phyloP scores from a whole-genome alignment of 78 protist genomes.

The Monocercomonoides exilis region DNA sequence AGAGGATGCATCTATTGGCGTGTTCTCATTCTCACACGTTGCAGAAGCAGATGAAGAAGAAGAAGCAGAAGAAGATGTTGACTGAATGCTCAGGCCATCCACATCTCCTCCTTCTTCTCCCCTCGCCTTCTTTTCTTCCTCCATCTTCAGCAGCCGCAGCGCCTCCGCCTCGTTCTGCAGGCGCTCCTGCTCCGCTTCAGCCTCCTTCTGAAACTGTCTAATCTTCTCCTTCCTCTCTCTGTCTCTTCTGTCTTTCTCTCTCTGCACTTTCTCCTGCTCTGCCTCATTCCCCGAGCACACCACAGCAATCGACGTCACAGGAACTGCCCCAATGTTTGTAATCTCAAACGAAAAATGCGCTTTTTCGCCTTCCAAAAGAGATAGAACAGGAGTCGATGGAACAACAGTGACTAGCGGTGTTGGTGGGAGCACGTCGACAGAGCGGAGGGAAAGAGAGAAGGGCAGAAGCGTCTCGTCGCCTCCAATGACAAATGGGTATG shows the following conservation, averaged over 20 bases:
- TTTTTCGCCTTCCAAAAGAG: background rate
- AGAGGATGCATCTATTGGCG: too few relatives aligned
- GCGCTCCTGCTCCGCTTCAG: background rate
- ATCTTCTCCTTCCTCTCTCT: background rate
- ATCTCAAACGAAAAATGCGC: background rate
- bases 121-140: too few relatives aligned
- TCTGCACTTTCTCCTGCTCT: background rate
- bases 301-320: background rate
- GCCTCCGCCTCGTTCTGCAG: background rate
- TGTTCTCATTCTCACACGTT: too few relatives aligned
- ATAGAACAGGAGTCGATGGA: background rate
- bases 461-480: background rate
- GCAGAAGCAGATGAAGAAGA: too few relatives aligned
- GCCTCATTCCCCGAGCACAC: background rate
- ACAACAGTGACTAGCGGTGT: background rate
- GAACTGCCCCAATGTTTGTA: background rate
- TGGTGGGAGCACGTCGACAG: background rate
- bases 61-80: too few relatives aligned
- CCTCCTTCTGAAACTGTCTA: background rate
- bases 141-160: background rate
- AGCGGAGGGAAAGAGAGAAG: background rate
- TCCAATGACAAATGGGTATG: background rate
- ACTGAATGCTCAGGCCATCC: too few relatives aligned
- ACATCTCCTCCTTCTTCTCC: too few relatives aligned
- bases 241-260: background rate